These are phyloP conservation scores for Albizia julibrissin DNA, from an alignment of 306 rosid genomes.

Conservation along the genomic window DNA sequence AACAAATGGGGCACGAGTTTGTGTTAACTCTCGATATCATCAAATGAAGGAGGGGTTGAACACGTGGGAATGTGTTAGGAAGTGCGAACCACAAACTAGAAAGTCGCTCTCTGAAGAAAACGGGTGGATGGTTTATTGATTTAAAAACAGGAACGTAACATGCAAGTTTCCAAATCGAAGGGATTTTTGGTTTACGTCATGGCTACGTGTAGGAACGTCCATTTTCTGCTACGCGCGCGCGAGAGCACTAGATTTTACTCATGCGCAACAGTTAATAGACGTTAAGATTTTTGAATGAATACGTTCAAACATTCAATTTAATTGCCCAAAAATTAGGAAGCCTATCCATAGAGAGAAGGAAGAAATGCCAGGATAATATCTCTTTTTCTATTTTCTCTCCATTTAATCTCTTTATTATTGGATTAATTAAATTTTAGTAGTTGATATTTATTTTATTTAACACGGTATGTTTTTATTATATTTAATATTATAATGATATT, in stretches of 20 bases:
- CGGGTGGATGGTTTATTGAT: background rate
- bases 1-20: background rate
- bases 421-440: too few relatives aligned
- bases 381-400: too few relatives aligned
- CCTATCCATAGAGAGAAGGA: background rate
- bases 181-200: background rate
- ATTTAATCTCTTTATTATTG: too few relatives aligned
- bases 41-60: background rate
- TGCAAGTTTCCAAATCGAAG: background rate
- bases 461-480: too few relatives aligned
- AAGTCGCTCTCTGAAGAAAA: background rate
- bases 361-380: too few relatives aligned
- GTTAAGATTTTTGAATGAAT: background rate
- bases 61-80: background rate
- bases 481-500: too few relatives aligned
- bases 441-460: too few relatives aligned
- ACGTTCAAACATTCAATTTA: background rate
- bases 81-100: background rate
- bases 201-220: background rate
- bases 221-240: background rate
- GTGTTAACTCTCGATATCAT: background rate
- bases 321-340: background rate
- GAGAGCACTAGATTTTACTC: background rate
- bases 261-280: background rate
- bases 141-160: background rate